phyloP scores from a whole-genome alignment of 2,329 filamentous ascomycete species.

The Scopulariopsis brevicaulis region DNA sequence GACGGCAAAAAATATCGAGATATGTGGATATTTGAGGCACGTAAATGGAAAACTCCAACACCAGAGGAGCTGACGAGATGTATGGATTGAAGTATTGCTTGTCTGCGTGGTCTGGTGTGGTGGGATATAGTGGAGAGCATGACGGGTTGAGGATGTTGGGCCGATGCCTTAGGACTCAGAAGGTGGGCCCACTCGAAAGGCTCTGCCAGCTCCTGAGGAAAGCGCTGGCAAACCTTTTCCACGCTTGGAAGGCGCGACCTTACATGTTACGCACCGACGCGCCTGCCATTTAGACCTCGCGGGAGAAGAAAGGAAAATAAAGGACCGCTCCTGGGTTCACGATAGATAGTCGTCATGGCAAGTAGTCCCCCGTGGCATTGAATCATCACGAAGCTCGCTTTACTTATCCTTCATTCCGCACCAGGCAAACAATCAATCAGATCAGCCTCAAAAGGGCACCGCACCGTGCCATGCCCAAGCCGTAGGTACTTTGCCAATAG shows the following conservation, averaged over 20 bases:
- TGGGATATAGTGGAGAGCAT: too few species aligned
- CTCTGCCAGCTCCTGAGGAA: not conserved
- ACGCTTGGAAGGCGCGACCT: not conserved
- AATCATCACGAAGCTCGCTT: not conserved
- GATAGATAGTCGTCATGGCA: too few species aligned
- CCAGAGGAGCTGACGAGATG: too few species aligned
- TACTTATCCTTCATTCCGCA: not conserved
- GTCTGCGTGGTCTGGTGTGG: too few species aligned
- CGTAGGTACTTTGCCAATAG: slow-evolving; percentile 31
- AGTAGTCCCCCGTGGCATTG: too few species aligned
- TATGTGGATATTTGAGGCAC: too few species aligned
- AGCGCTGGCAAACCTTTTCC: not conserved
- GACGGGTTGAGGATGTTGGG: not conserved
- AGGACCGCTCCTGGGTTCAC: too few species aligned
- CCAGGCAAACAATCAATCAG: not conserved
- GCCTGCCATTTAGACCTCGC: not conserved
- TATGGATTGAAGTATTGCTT: too few species aligned
- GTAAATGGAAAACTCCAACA: too few species aligned
- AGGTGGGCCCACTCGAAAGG: not conserved
- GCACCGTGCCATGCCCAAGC: slow-evolving; percentile 81
- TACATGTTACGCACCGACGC: not conserved
- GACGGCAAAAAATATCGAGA: too few species aligned
- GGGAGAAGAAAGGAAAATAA: too few species aligned
- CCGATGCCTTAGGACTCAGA: not conserved
- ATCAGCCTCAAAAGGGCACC: slow-evolving; percentile 27